Evolutionary conservation across 257 asterid species (phyloP).

Genomic region (Solanum pennellii): DNA sequence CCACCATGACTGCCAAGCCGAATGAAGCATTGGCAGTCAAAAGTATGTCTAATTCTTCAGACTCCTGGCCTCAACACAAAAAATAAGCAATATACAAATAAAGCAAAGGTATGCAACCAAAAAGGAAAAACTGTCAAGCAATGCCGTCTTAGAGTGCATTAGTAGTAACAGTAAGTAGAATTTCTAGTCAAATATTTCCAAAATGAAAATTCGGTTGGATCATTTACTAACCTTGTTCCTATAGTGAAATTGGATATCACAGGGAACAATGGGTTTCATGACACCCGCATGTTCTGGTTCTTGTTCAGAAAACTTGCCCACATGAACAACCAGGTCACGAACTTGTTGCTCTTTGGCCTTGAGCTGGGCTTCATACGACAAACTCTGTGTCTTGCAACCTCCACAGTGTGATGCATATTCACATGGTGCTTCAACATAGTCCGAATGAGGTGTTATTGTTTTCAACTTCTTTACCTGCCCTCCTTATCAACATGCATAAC

Average conservation of each 20-base stretch:
- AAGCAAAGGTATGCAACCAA: neutral
- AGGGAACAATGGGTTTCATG: conserved; percentile 85
- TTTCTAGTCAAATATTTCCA: neutral
- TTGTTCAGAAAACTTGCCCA: conserved; percentile 59
- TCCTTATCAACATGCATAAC: conserved; percentile 6
- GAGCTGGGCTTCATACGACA: conserved; percentile 74
- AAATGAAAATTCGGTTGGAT: neutral
- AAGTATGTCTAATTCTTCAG: neutral
- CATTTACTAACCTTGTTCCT: conserved; percentile 65
- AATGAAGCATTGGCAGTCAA: neutral
- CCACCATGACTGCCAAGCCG: neutral
- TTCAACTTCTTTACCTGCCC: conserved; percentile 71
- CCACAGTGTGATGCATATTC: conserved; percentile 85
- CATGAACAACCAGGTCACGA: conserved; percentile 56
- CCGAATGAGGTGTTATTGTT: conserved; percentile 62
- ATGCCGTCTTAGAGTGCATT: neutral
- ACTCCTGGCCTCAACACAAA: neutral
- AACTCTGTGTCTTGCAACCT: conserved; percentile 87
- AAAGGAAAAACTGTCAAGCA: neutral
- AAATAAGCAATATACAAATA: neutral
- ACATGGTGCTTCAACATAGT: conserved; percentile 82
- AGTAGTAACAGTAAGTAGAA: neutral
- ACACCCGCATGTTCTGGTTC: conserved; percentile 33
- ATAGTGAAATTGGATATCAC: conserved; percentile 78
- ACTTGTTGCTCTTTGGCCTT: conserved; percentile 88